Evolutionary conservation across 371 early-diverging fungal species (phyloP).

Genomic region (Dichotomocladium elegans): DNA sequence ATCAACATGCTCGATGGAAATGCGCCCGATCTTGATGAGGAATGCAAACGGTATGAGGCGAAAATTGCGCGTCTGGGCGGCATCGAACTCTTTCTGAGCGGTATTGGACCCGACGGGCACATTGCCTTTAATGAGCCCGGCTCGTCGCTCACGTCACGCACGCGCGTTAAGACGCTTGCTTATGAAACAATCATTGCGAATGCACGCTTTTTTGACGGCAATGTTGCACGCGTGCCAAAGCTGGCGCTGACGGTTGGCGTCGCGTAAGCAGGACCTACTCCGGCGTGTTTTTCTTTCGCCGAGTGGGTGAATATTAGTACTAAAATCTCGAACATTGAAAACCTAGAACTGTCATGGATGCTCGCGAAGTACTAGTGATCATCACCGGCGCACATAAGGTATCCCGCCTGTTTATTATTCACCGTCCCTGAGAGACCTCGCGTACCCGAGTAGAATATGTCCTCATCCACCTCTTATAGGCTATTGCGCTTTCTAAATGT

Average conservation of each 20-base stretch:
- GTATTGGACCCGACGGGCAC: conserved; percentile 67
- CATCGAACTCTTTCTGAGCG: conserved; percentile 57
- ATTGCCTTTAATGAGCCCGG: conserved; percentile 76
- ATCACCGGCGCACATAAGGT: conserved; percentile 77
- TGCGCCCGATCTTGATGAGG: conserved; percentile 56
- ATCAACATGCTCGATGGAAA: conserved; percentile 62
- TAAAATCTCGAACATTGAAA: too few species aligned
- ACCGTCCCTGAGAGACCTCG: too few species aligned
- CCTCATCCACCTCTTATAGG: neutral
- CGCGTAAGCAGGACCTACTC: too few species aligned
- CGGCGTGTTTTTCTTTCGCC: too few species aligned
- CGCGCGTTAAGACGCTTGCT: conserved; percentile 68
- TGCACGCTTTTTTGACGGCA: conserved; percentile 69
- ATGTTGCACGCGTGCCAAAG: conserved; percentile 67
- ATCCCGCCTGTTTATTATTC: too few species aligned
- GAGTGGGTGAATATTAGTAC: too few species aligned
- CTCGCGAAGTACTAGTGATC: conserved; percentile 78
- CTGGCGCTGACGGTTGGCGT: conserved; percentile 70
- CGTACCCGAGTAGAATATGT: neutral
- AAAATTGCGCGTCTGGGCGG: conserved; percentile 57
- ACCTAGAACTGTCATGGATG: conserved; percentile 71
- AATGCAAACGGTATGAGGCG: conserved; percentile 57
- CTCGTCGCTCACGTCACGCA: conserved; percentile 61
- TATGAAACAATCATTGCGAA: conserved; percentile 73
- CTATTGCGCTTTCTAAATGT: conserved; percentile 69